Percentiles rank a stretch among this genome's conserved stretches.
Evolutionary conservation across 73 alveolate species (phyloP).

Genomic region (Paramecium primaurelia): DNA sequence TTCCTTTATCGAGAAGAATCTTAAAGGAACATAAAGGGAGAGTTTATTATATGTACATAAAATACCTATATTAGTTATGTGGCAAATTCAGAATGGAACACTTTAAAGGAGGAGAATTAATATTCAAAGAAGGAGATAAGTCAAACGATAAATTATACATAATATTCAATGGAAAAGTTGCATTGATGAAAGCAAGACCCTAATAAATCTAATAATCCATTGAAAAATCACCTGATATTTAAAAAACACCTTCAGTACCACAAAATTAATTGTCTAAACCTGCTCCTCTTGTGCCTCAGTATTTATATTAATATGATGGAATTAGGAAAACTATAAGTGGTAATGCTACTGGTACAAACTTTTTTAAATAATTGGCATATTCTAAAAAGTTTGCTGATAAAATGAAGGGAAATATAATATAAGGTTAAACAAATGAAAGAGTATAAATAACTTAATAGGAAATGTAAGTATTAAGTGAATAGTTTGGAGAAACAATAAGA

Average conservation of each 20-base stretch:
- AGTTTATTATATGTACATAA: neutral
- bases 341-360: neutral
- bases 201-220: neutral
- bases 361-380: neutral
- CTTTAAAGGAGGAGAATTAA: neutral
- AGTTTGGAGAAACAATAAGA: neutral
- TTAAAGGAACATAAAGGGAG: neutral
- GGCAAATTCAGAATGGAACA: neutral
- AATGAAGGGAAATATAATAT: neutral
- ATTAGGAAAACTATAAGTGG: neutral
- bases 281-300: neutral
- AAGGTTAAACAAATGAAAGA: neutral
- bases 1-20: neutral
- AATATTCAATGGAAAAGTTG: neutral
- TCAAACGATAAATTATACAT: constrained; percentile 17
- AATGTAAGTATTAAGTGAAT: neutral
- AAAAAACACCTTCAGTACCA: neutral
- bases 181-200: neutral
- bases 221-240: neutral
- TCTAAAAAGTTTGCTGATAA: neutral
- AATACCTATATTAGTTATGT: neutral
- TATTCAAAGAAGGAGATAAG: neutral
- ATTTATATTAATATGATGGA: neutral
- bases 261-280: neutral
- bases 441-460: neutral